Percentiles rank a stretch among this genome's conserved stretches.
phyloP scores from a whole-genome alignment of 2,329 filamentous ascomycete genomes.

The Cladosporium colombiae region DNA sequence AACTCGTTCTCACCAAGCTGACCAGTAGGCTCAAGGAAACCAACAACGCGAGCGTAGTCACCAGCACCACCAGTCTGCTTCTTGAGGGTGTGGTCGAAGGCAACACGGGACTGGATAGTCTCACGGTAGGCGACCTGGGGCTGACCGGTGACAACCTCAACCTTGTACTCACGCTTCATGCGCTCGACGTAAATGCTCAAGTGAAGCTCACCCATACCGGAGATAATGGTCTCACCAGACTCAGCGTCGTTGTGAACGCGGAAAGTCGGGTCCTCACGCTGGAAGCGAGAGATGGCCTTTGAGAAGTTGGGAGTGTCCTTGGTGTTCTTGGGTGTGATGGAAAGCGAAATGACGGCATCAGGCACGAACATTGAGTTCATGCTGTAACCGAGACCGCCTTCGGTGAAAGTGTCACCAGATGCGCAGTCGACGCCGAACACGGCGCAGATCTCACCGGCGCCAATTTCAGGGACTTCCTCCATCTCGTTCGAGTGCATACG shows the following conservation, averaged over 20 bases:
- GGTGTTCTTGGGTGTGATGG: constrained; percentile 91
- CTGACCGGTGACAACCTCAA: constrained; percentile 92
- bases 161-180: constrained; percentile 93
- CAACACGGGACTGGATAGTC: constrained; percentile 76
- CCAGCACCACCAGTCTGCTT: constrained; percentile 95
- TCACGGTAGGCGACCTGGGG: constrained; percentile 97
- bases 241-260: constrained; percentile 89
- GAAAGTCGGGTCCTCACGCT: constrained; percentile 97
- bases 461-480: constrained; percentile 92
- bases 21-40: constrained; percentile 84
- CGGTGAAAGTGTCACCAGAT: constrained; percentile 96
- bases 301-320: constrained; percentile 93
- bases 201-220: constrained; percentile 96
- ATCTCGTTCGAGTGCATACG: constrained; percentile 99
- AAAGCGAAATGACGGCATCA: constrained; percentile 96
- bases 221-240: constrained; percentile 95
- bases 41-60: constrained; percentile 90
- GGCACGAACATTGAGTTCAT: constrained; percentile 99
- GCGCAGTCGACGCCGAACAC: constrained; percentile 98
- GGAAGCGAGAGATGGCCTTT: constrained; percentile 98
- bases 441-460: constrained; percentile 95
- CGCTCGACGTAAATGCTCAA: constrained; percentile 97
- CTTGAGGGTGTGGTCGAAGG: constrained; percentile 92
- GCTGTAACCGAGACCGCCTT: constrained; percentile 85
- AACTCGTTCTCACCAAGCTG: constrained; percentile 75